A percentile compares a stretch with the other conserved stretches of the same genome.
Conservation (phyloP, 257 asterid species). For the Orobanche coerulescens region DNA sequence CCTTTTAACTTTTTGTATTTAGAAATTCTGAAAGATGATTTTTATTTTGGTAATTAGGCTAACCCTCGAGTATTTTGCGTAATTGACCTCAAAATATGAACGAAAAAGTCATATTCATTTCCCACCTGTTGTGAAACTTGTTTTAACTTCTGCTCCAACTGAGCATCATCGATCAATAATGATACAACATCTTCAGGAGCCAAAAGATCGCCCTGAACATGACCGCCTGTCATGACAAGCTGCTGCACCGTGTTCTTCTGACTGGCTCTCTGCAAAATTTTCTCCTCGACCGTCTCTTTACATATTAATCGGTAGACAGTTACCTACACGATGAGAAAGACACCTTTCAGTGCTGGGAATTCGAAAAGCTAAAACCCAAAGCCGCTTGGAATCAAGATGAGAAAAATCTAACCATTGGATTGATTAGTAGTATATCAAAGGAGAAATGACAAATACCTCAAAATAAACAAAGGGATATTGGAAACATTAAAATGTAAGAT, state of each 20-base stretch:
- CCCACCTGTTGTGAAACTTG: conserved; percentile 88
- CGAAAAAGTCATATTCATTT: background rate
- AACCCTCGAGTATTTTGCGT: background rate
- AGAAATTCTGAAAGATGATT: background rate
- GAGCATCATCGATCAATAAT: conserved; percentile 83
- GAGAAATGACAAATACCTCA: background rate
- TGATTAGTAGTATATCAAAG: background rate
- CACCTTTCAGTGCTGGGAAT: background rate
- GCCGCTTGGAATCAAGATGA: background rate
- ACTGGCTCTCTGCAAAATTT: conserved; percentile 87
- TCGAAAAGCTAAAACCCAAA: background rate
- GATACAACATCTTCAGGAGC: conserved; percentile 98
- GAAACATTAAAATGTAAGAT: background rate
- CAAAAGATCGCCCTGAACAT: conserved; percentile 93
- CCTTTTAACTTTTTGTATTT: background rate
- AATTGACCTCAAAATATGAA: background rate
- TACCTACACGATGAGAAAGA: conserved; percentile 38
- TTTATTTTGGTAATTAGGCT: background rate
- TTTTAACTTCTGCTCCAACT: conserved; percentile 82
- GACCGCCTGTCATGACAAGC: conserved; percentile 99
- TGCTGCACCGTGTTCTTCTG: conserved; percentile 96
- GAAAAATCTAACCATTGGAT: too few species aligned
- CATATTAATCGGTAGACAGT: conserved; percentile 93
- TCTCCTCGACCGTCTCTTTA: conserved; percentile 93
- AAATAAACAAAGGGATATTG: background rate